Conservation (phyloP, 148 eudicot genomes). For the Salicornia ramosissima region DNA sequence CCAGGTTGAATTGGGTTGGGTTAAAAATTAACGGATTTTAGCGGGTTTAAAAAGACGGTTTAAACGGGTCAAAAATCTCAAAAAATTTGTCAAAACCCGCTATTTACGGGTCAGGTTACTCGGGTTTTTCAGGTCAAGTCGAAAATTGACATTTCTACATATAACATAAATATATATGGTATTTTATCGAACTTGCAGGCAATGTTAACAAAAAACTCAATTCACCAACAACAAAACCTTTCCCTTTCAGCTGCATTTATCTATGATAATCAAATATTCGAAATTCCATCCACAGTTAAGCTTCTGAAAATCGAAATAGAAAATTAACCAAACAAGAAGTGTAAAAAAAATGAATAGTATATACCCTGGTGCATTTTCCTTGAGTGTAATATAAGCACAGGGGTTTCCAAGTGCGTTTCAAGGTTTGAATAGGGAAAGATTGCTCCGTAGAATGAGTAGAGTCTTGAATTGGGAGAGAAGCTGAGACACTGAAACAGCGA, state of each 20-base stretch:
- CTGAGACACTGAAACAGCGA: slow-evolving; percentile 25
- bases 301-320: not conserved
- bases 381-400: slow-evolving; percentile 79
- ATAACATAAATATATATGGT: no score
- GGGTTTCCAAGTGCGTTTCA: slow-evolving; percentile 63
- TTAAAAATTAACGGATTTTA: no score
- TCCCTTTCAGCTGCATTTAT: not conserved
- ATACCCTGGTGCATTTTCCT: slow-evolving; percentile 74
- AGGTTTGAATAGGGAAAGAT: slow-evolving; percentile 7
- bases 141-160: no score
- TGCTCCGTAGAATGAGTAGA: slow-evolving; percentile 22
- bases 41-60: no score
- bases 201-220: no score
- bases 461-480: slow-evolving; percentile 40
- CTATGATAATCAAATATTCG: not conserved
- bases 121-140: no score
- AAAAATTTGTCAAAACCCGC: no score
- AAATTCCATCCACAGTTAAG: not conserved
- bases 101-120: no score
- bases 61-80: no score
- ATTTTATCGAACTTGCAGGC: slow-evolving; percentile 36
- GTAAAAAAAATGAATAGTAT: not conserved
- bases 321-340: not conserved
- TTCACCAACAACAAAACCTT: not conserved
- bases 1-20: no score